A percentile compares a stretch with the other conserved stretches of the same genome.
Evolutionary conservation across 345 rosid genomes (phyloP).

Genomic region (Salix arbutifolia): DNA sequence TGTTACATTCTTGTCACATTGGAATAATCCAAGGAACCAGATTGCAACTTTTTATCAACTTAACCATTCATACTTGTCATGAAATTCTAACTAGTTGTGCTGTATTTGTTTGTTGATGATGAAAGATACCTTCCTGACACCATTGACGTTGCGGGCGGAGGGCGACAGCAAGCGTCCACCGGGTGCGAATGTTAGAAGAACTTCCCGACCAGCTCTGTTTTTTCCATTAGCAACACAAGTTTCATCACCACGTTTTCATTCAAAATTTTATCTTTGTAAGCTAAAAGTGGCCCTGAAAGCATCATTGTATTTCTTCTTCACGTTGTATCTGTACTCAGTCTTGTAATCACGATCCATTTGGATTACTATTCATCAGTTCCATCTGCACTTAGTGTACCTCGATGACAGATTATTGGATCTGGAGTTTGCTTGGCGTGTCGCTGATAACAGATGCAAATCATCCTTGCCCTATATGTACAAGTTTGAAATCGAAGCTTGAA

Average conservation of each 20-base stretch:
- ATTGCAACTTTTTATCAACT: background rate
- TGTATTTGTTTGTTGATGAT: constrained; percentile 14
- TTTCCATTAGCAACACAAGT: background rate
- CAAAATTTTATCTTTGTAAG: background rate
- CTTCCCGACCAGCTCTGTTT: background rate
- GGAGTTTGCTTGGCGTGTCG: background rate
- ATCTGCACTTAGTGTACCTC: background rate
- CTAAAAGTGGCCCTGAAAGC: background rate
- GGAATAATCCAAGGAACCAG: background rate
- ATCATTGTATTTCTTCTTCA: background rate
- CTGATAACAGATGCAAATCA: background rate
- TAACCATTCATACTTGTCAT: background rate
- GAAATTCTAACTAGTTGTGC: constrained; percentile 1
- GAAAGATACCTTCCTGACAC: constrained; percentile 70
- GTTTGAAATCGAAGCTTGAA: background rate
- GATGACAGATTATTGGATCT: no score
- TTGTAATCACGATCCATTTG: background rate
- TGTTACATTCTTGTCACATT: background rate
- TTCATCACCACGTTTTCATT: background rate
- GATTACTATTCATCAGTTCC: background rate
- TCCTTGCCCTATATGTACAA: background rate
- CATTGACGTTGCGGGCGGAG: constrained; percentile 57
- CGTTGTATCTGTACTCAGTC: background rate
- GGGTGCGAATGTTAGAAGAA: constrained; percentile 61
- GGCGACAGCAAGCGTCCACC: constrained; percentile 55